phyloP scores from a whole-genome alignment of 495 filamentous ascomycete genomes.

The Penicillium subrubescens region DNA sequence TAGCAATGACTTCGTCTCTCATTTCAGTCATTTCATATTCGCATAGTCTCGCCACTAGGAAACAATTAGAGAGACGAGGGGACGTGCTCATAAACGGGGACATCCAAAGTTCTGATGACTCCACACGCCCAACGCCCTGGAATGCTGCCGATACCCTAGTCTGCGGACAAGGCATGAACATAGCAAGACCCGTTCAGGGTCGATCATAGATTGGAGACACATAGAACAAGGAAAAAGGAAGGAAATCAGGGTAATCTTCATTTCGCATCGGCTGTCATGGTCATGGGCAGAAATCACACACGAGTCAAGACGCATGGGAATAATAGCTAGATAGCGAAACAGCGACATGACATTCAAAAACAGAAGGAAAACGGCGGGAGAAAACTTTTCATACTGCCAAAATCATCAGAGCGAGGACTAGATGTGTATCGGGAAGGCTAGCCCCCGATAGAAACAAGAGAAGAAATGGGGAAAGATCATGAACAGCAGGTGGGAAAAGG shows the following conservation, averaged over 20 bases:
- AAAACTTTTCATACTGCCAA: slow-evolving; percentile 50
- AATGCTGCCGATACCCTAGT: slow-evolving; percentile 20
- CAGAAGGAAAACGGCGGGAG: slow-evolving; percentile 17
- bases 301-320: slow-evolving; percentile 42
- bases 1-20: slow-evolving; percentile 20
- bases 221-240: slow-evolving; percentile 16
- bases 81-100: not conserved
- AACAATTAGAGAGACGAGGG: slow-evolving; percentile 6
- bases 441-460: slow-evolving; percentile 30
- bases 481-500: slow-evolving; percentile 20
- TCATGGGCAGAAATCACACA: slow-evolving; percentile 43
- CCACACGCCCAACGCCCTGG: slow-evolving; percentile 26
- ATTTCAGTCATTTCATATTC: slow-evolving; percentile 19
- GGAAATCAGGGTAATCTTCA: slow-evolving; percentile 33
- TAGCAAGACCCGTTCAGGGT: slow-evolving; percentile 16
- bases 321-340: slow-evolving; percentile 41
- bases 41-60: slow-evolving; percentile 12
- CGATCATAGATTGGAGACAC: slow-evolving; percentile 13
- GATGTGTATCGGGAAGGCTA: slow-evolving; percentile 37
- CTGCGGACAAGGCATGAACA: slow-evolving; percentile 16
- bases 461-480: slow-evolving; percentile 29
- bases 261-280: slow-evolving; percentile 45
- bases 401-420: slow-evolving; percentile 42
- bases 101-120: slow-evolving; percentile 14
- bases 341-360: slow-evolving; percentile 26